phyloP scores from a whole-genome alignment of 768 basidiomycete genomes.

The Leccinum olivaceopallidum region DNA sequence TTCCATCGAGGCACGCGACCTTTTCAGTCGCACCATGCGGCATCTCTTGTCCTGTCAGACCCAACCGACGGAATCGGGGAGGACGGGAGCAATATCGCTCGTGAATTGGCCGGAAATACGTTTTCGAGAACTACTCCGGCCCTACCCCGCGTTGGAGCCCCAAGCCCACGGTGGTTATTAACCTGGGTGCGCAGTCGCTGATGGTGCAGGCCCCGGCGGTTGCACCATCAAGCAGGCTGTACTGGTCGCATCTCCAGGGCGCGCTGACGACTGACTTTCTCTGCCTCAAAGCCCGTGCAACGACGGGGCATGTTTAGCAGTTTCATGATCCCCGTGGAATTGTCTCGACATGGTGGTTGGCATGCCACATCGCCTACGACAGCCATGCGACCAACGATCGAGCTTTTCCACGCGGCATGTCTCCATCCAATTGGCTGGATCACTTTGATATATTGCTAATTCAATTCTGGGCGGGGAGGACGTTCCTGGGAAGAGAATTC shows the following conservation, averaged over 20 bases:
- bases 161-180: not conserved
- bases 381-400: constrained; percentile 86
- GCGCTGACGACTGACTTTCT: constrained; percentile 39
- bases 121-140: constrained; percentile 67
- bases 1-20: constrained; percentile 72
- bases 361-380: constrained; percentile 75
- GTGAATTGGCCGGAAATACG: constrained; percentile 76
- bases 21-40: not conserved
- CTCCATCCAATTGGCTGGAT: constrained; percentile 27
- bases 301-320: constrained; percentile 65
- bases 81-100: constrained; percentile 84
- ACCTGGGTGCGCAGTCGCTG: constrained; percentile 64
- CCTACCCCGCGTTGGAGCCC: constrained; percentile 32
- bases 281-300: constrained; percentile 92
- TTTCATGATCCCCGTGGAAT: not conserved
- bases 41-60: constrained; percentile 39
- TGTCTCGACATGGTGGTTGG: constrained; percentile 34
- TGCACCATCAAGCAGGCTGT: constrained; percentile 72
- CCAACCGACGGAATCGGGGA: constrained; percentile 75
- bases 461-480: constrained; percentile 86
- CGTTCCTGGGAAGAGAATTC: constrained; percentile 64
- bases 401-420: constrained; percentile 59
- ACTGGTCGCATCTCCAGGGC: not conserved
- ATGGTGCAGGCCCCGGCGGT: constrained; percentile 86
- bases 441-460: constrained; percentile 40